Percentiles rank a stretch among this genome's conserved stretches.
These are phyloP conservation scores for Hemisphaericaspora lyxosophila DNA, from an alignment of 1,139 yeast genomes.

Conservation along the genomic window DNA sequence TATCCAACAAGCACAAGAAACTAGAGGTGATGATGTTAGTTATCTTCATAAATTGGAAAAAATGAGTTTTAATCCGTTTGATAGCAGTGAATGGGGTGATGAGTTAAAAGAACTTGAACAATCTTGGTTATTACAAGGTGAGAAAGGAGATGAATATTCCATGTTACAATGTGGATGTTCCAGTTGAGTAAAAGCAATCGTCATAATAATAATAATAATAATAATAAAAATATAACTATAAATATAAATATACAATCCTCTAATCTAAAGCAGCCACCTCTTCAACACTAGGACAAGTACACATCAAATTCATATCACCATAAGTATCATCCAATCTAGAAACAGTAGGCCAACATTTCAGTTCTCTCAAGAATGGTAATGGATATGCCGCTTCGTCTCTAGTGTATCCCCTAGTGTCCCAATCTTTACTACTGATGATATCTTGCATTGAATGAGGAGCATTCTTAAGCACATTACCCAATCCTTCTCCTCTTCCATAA, in stretches of 20 bases:
- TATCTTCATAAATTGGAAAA: slow-evolving; percentile 54
- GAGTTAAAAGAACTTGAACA: slow-evolving; percentile 56
- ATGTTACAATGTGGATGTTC: slow-evolving; percentile 72
- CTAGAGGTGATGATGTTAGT: slow-evolving; percentile 34
- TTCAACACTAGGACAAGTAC: slow-evolving; percentile 88
- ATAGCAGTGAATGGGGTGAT: slow-evolving; percentile 60
- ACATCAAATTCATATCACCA: slow-evolving; percentile 89
- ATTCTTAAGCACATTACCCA: slow-evolving; percentile 76
- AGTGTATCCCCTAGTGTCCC: slow-evolving; percentile 80
- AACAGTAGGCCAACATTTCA: slow-evolving; percentile 95
- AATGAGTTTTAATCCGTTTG: slow-evolving; percentile 67
- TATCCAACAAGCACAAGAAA: slow-evolving; percentile 47
- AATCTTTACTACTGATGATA: slow-evolving; percentile 63
- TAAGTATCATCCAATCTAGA: slow-evolving; percentile 90
- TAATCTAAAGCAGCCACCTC: slow-evolving; percentile 49
- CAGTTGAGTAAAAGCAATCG: no score
- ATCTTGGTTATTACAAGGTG: slow-evolving; percentile 53
- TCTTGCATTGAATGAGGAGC: slow-evolving; percentile 92
- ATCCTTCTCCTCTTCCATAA: slow-evolving; percentile 63
- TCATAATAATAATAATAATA: no score
- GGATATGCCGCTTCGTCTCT: slow-evolving; percentile 96
- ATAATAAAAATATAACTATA: no score
- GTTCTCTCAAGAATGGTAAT: slow-evolving; percentile 62
- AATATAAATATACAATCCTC: background rate
- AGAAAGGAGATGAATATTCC: slow-evolving; percentile 43